These are phyloP conservation scores for Synchytrium microbalum DNA, from an alignment of 371 early-diverging fungal genomes.

Conservation along the genomic window DNA sequence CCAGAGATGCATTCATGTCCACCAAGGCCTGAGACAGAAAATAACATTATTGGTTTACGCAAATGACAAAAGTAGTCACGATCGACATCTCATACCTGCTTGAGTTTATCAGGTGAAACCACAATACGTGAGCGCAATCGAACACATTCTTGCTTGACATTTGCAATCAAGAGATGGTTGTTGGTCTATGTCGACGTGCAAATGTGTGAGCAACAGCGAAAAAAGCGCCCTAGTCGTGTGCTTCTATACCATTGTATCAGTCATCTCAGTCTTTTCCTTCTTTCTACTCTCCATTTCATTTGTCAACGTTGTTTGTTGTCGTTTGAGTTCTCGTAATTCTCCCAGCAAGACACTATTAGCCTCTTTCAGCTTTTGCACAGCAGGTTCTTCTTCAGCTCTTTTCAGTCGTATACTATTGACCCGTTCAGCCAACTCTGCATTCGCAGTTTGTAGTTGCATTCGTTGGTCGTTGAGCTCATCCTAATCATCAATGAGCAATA, in stretches of 20 bases:
- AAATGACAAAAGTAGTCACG: not conserved
- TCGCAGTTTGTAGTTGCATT: slow-evolving; percentile 17
- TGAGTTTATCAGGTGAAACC: slow-evolving; percentile 55
- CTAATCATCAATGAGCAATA: slow-evolving; percentile 4
- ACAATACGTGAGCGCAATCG: slow-evolving; percentile 47
- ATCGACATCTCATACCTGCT: slow-evolving; percentile 28
- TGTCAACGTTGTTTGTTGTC: slow-evolving; percentile 26
- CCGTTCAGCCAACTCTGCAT: slow-evolving; percentile 31
- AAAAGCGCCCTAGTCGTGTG: no score
- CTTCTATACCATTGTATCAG: slow-evolving; percentile 34
- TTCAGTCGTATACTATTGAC: slow-evolving; percentile 36
- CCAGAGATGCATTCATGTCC: slow-evolving; percentile 40
- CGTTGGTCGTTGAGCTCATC: slow-evolving; percentile 8
- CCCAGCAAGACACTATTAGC: slow-evolving; percentile 21
- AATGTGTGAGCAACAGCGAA: slow-evolving; percentile 5
- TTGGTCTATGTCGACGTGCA: slow-evolving; percentile 9
- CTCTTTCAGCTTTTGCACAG: slow-evolving; percentile 20
- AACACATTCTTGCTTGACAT: slow-evolving; percentile 42
- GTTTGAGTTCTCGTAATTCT: slow-evolving; percentile 38
- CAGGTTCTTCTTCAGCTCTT: slow-evolving; percentile 38
- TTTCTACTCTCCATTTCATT: slow-evolving; percentile 29
- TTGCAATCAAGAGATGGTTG: slow-evolving; percentile 19
- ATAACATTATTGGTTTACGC: not conserved
- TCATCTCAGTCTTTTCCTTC: slow-evolving; percentile 33
- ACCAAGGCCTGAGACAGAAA: slow-evolving; percentile 26